Evolutionary conservation across 768 basidiomycete genomes (phyloP).

Genomic region (Coprinellus micaceus): DNA sequence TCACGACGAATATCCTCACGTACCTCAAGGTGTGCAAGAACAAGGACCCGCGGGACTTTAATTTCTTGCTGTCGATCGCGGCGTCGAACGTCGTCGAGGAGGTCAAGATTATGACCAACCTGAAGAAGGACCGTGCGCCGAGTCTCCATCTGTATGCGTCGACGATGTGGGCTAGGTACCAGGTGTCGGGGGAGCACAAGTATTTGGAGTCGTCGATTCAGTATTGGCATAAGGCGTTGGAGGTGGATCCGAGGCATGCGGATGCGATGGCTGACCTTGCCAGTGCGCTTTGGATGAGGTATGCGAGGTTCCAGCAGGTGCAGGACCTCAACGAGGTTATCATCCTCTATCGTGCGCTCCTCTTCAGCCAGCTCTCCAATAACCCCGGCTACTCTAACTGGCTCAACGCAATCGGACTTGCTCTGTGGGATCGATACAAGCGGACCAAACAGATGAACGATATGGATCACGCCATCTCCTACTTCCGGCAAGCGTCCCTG

Average conservation of each 20-base stretch:
- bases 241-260: background rate
- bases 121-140: background rate
- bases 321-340: constrained; percentile 10
- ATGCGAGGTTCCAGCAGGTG: constrained; percentile 1
- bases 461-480: constrained; percentile 9
- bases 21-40: constrained; percentile 4
- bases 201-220: constrained; percentile 5
- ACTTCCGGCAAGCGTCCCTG: constrained; percentile 8
- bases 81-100: constrained; percentile 10
- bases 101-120: background rate
- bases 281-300: constrained; percentile 6
- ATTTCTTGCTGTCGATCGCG: constrained; percentile 5
- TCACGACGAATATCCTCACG: constrained; percentile 6
- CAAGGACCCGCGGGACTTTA: background rate
- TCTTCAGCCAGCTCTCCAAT: constrained; percentile 5
- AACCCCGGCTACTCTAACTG: constrained; percentile 5
- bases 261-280: constrained; percentile 9
- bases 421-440: constrained; percentile 8
- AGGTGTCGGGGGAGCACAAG: background rate
- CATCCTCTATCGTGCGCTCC: constrained; percentile 4
- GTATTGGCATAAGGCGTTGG: constrained; percentile 3
- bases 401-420: constrained; percentile 7
- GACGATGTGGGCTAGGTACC: constrained; percentile 6
- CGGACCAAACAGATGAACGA: constrained; percentile 3
- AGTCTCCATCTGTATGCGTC: constrained; percentile 8